These are phyloP conservation scores for Venturia carpophila DNA, from an alignment of 2,329 filamentous ascomycete genomes.

Conservation along the genomic window DNA sequence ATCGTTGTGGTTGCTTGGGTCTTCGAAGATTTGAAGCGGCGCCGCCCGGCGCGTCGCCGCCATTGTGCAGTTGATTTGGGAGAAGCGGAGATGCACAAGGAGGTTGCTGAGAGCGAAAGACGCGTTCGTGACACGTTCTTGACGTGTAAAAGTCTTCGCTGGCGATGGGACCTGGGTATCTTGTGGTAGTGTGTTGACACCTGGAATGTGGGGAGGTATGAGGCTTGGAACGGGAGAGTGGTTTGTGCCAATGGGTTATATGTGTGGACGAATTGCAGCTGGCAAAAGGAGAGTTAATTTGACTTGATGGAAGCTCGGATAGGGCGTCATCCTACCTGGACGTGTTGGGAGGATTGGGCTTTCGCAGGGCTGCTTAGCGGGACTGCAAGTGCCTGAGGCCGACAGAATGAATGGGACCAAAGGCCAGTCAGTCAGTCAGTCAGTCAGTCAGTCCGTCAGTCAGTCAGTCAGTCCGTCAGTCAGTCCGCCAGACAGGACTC, in stretches of 20 bases:
- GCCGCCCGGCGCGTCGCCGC: constrained; percentile 49
- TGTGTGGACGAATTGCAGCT: neutral
- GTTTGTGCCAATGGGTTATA: neutral
- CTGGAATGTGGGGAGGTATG: constrained; percentile 6
- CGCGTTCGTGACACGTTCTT: constrained; percentile 16
- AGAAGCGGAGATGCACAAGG: neutral
- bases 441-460: too few species aligned
- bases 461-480: too few species aligned
- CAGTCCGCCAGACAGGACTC: too few species aligned
- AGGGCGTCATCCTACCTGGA: neutral
- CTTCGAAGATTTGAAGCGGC: constrained; percentile 52
- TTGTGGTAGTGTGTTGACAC: constrained; percentile 4
- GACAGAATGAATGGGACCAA: neutral
- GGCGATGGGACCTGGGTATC: neutral
- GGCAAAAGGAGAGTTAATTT: constrained; percentile 9
- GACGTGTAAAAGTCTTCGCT: neutral
- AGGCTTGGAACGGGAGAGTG: neutral
- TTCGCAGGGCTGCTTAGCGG: constrained; percentile 7
- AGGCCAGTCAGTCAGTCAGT: neutral
- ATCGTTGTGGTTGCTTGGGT: constrained; percentile 40
- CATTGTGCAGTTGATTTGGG: constrained; percentile 30
- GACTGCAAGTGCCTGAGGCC: neutral
- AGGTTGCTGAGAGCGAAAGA: neutral
- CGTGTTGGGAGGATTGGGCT: neutral
- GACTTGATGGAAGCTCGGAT: neutral